Percentiles rank a stretch among this genome's conserved stretches.
These are phyloP conservation scores for Pterocarpus macrocarpus DNA, from an alignment of 306 rosid genomes.

Conservation along the genomic window DNA sequence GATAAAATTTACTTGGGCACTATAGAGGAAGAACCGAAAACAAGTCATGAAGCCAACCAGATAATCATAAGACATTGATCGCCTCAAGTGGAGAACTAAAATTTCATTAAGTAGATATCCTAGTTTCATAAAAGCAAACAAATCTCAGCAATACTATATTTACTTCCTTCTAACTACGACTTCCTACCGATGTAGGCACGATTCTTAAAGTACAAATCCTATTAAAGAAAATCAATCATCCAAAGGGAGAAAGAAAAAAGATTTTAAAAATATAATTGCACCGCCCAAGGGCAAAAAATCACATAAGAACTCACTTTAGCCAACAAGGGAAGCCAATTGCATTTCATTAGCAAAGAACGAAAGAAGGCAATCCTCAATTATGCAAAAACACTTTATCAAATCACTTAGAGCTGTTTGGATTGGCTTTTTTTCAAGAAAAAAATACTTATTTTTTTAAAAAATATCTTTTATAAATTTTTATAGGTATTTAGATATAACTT, in stretches of 20 bases:
- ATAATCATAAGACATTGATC: background rate
- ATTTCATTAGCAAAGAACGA: too few relatives aligned
- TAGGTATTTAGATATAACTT: too few relatives aligned
- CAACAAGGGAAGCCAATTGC: constrained; percentile 6
- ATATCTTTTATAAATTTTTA: too few relatives aligned
- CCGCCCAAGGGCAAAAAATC: background rate
- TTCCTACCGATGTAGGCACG: background rate
- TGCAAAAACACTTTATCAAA: too few relatives aligned
- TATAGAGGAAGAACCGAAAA: background rate
- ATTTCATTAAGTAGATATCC: background rate
- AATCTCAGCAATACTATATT: background rate
- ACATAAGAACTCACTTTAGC: background rate
- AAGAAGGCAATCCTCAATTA: too few relatives aligned
- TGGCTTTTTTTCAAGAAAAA: too few relatives aligned
- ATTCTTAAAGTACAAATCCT: background rate
- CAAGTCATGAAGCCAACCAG: background rate
- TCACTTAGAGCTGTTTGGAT: too few relatives aligned
- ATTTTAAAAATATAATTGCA: background rate
- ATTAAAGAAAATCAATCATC: background rate
- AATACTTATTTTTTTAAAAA: too few relatives aligned
- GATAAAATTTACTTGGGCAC: background rate
- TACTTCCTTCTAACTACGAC: background rate
- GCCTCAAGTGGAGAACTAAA: background rate
- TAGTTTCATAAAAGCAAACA: constrained; percentile 13
- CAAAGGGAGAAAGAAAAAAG: background rate